A percentile compares a stretch with the other conserved stretches of the same genome.
Evolutionary conservation across 768 basidiomycete genomes (phyloP).

Genomic region (Mycena amicta): DNA sequence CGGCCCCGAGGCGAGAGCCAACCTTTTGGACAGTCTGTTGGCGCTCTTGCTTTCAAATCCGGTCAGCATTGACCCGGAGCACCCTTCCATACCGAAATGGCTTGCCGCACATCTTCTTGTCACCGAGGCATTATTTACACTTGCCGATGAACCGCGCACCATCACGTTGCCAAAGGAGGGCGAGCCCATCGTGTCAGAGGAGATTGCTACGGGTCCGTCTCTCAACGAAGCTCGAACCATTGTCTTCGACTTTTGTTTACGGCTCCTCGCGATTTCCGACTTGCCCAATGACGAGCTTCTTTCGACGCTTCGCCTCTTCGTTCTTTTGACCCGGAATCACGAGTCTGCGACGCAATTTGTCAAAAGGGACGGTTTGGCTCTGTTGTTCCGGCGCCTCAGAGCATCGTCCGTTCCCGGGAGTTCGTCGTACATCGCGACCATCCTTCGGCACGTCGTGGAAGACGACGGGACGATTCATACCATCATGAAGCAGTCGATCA

Average conservation of each 20-base stretch:
- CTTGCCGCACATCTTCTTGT: constrained; percentile 84
- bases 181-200: constrained; percentile 56
- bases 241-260: constrained; percentile 77
- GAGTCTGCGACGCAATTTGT: constrained; percentile 67
- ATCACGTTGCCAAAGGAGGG: constrained; percentile 72
- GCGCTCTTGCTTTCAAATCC: constrained; percentile 65
- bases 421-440: constrained; percentile 82
- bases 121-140: constrained; percentile 78
- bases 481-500: constrained; percentile 84
- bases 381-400: constrained; percentile 70
- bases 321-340: constrained; percentile 79
- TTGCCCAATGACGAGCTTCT: constrained; percentile 82
- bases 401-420: constrained; percentile 63
- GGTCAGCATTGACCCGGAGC: constrained; percentile 51
- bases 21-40: constrained; percentile 68
- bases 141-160: constrained; percentile 70
- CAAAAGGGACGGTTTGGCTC: constrained; percentile 59
- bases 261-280: constrained; percentile 63
- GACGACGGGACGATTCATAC: constrained; percentile 62
- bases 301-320: constrained; percentile 79
- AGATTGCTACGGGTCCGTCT: constrained; percentile 59
- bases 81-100: constrained; percentile 76
- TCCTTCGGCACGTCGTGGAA: constrained; percentile 92
- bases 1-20: constrained; percentile 52
- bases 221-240: constrained; percentile 62